These are phyloP conservation scores for Zygnema circumcarinatum DNA, from an alignment of 139 green algal genomes.

Conservation along the genomic window DNA sequence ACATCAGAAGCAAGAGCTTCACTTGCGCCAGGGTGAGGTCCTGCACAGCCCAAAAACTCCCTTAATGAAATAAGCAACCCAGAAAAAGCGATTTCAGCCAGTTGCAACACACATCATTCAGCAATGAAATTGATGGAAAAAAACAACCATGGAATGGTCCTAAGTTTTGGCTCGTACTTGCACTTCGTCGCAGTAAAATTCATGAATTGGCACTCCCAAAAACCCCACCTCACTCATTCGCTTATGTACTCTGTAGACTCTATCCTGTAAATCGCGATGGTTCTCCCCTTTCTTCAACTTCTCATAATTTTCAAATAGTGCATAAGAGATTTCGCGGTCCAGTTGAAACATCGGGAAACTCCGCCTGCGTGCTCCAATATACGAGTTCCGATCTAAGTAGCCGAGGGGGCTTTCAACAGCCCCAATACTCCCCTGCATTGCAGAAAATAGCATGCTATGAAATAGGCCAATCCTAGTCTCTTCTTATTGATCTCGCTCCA, in stretches of 20 bases:
- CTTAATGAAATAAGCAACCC: background rate
- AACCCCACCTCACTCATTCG: background rate
- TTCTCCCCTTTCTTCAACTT: slow-evolving; percentile 45
- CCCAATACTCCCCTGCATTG: slow-evolving; percentile 30
- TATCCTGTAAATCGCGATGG: slow-evolving; percentile 35
- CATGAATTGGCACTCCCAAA: background rate
- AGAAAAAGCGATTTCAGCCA: too few species aligned
- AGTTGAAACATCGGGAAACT: slow-evolving; percentile 11
- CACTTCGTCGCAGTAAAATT: background rate
- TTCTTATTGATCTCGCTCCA: too few species aligned
- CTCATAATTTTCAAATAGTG: slow-evolving; percentile 71
- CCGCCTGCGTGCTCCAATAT: slow-evolving; percentile 58
- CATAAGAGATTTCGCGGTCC: slow-evolving; percentile 72
- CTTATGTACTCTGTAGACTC: slow-evolving; percentile 31
- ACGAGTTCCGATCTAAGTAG: slow-evolving; percentile 67
- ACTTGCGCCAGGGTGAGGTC: slow-evolving; percentile 84
- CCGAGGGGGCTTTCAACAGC: slow-evolving; percentile 66
- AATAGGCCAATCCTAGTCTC: too few species aligned
- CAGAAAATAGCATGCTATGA: too few species aligned
- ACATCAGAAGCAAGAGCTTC: slow-evolving; percentile 71
- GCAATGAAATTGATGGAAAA: too few species aligned
- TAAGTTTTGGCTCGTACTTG: too few species aligned
- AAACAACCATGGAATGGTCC: too few species aligned
- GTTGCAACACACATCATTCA: too few species aligned
- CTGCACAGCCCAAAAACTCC: slow-evolving; percentile 83